phyloP scores from a whole-genome alignment of 768 basidiomycete species.

The Hydnomerulius pinastri region DNA sequence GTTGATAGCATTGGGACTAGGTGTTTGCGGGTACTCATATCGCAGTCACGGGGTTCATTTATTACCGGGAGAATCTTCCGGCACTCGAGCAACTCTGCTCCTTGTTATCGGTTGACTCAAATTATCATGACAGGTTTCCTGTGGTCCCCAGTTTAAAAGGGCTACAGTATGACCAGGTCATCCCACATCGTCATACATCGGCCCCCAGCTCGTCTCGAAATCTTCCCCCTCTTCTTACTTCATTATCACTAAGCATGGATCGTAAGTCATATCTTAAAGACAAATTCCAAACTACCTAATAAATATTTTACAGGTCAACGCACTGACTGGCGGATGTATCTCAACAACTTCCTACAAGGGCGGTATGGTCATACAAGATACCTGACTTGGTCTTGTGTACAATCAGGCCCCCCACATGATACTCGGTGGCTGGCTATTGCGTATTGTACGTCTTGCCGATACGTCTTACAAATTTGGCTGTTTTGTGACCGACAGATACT shows the following conservation, averaged over 20 bases:
- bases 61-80: conserved; percentile 7
- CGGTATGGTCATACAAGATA: conserved; percentile 31
- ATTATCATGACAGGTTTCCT: conserved; percentile 25
- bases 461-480: neutral
- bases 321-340: conserved; percentile 29
- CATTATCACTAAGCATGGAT: conserved; percentile 13
- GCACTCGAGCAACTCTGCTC: conserved; percentile 5
- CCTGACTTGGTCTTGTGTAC: conserved; percentile 23
- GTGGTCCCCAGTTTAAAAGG: conserved; percentile 27
- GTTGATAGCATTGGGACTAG: conserved; percentile 8
- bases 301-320: conserved; percentile 14
- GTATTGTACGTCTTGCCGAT: conserved; percentile 21
- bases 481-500: conserved; percentile 1
- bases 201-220: too few species aligned
- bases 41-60: conserved; percentile 17
- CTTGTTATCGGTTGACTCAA: conserved; percentile 27
- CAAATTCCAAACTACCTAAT: neutral
- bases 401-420: conserved; percentile 24
- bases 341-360: conserved; percentile 33
- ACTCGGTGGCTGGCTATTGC: conserved; percentile 26
- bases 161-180: neutral
- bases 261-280: conserved; percentile 10
- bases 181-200: conserved; percentile 8
- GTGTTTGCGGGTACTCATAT: conserved; percentile 8
- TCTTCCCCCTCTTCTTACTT: neutral